phyloP scores from a whole-genome alignment of 225 moss, liverwort and hornwort genomes.

The Thuidium tamariscinum region DNA sequence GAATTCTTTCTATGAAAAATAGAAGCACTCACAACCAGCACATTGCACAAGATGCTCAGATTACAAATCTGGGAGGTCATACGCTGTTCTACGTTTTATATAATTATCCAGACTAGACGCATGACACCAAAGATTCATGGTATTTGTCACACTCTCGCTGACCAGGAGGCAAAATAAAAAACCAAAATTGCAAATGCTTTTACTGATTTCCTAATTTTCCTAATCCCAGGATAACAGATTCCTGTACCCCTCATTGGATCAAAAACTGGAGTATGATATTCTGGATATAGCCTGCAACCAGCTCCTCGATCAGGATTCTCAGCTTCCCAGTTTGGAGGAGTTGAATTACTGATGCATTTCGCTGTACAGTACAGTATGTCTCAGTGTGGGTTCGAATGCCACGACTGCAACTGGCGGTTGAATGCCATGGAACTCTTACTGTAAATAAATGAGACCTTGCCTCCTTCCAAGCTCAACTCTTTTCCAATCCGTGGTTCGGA shows the following conservation, averaged over 20 bases:
- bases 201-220: neutral
- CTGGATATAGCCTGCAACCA: neutral
- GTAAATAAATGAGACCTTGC: neutral
- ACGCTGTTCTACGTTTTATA: too few relatives aligned
- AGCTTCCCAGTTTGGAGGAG: constrained; percentile 4
- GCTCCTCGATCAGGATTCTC: neutral
- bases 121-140: neutral
- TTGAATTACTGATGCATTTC: neutral
- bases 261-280: neutral
- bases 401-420: constrained; percentile 13
- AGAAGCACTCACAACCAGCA: too few relatives aligned
- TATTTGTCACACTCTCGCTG: neutral
- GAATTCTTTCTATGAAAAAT: too few relatives aligned
- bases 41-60: too few relatives aligned
- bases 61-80: too few relatives aligned
- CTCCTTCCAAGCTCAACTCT: neutral
- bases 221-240: neutral
- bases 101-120: neutral
- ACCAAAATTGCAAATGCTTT: neutral
- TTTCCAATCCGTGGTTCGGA: neutral
- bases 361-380: neutral
- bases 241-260: neutral
- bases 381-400: neutral
- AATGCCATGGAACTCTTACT: neutral
- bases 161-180: neutral